Percentiles rank a stretch among this genome's conserved stretches.
Evolutionary conservation across 805 yeast species (phyloP).

Genomic region (Zygosaccharomyces kombuchaensis): DNA sequence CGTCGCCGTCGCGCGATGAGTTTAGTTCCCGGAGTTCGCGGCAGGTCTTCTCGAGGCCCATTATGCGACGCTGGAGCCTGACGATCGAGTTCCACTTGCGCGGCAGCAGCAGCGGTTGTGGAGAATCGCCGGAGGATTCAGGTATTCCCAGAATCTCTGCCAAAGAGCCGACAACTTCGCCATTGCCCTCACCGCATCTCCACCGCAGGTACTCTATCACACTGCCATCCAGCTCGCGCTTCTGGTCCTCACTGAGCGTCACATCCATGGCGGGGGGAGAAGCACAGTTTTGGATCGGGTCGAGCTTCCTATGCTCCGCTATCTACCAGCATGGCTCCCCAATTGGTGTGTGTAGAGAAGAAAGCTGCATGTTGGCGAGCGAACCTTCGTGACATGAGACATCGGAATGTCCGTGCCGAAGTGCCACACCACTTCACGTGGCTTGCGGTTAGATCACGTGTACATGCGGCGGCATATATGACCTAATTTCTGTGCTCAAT

Average conservation of each 20-base stretch:
- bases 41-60: constrained; percentile 63
- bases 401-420: too few relatives aligned
- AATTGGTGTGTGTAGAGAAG: too few relatives aligned
- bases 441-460: too few relatives aligned
- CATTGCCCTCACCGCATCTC: constrained; percentile 6
- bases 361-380: too few relatives aligned
- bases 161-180: constrained; percentile 4
- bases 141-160: constrained; percentile 2
- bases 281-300: too few relatives aligned
- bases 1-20: background rate
- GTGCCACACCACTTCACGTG: too few relatives aligned
- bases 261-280: constrained; percentile 3
- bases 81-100: constrained; percentile 84
- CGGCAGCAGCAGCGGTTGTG: constrained; percentile 14
- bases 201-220: constrained; percentile 18
- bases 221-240: constrained; percentile 15
- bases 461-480: too few relatives aligned
- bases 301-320: too few relatives aligned
- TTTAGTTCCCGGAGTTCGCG: constrained; percentile 43
- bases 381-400: too few relatives aligned
- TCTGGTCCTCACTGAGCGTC: constrained; percentile 16
- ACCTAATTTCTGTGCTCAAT: too few relatives aligned
- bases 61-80: constrained; percentile 66
- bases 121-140: background rate
- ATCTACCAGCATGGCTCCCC: too few relatives aligned